Evolutionary conservation across 345 rosid species (phyloP).

Genomic region (Corymbia maculata): DNA sequence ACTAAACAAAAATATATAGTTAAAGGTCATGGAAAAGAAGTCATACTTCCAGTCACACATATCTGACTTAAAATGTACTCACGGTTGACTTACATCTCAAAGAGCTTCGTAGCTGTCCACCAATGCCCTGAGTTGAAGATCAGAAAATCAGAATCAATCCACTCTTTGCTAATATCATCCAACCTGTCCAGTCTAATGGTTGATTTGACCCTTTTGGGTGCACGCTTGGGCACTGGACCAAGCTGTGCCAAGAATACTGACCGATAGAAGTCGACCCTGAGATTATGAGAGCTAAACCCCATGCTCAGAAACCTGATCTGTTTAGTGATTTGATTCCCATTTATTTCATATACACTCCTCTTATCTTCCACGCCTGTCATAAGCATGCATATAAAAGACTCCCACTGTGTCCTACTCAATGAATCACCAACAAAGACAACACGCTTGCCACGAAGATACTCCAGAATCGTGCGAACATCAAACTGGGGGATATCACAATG

Average conservation of each 20-base stretch:
- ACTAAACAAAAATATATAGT: not conserved
- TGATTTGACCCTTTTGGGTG: constrained; percentile 61
- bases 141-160: constrained; percentile 60
- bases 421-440: constrained; percentile 70
- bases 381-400: constrained; percentile 65
- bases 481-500: constrained; percentile 54
- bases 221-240: constrained; percentile 33
- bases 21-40: not conserved
- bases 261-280: constrained; percentile 54
- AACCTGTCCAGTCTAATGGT: constrained; percentile 37
- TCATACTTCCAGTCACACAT: not conserved
- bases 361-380: constrained; percentile 62
- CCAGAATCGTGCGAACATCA: constrained; percentile 22
- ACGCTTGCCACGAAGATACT: constrained; percentile 48
- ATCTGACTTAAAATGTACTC: not conserved
- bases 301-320: constrained; percentile 45
- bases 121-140: constrained; percentile 71
- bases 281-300: constrained; percentile 31
- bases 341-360: constrained; percentile 49
- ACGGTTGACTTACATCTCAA: constrained; percentile 43
- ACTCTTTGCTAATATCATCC: constrained; percentile 59
- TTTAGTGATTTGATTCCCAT: constrained; percentile 48
- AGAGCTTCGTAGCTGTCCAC: constrained; percentile 71
- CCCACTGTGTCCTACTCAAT: constrained; percentile 66
- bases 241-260: constrained; percentile 61